Conservation (phyloP, 371 early-diverging fungal species). For the Mucor ambiguus region DNA sequence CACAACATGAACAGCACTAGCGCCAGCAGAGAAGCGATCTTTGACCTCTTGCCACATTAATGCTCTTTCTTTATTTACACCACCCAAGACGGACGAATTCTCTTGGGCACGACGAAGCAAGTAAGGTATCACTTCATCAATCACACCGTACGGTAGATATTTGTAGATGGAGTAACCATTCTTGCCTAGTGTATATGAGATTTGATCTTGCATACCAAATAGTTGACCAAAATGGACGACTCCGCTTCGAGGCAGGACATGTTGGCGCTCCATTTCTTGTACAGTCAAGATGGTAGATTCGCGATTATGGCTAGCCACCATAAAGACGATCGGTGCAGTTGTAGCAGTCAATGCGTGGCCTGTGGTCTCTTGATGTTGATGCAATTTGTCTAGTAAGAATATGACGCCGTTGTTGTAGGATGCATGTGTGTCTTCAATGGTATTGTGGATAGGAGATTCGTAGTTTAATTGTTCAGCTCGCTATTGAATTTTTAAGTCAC, state of each 20-base stretch:
- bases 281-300: conserved; percentile 72
- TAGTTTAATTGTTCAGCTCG: conserved; percentile 69
- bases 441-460: conserved; percentile 82
- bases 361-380: conserved; percentile 28
- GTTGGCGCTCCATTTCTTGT: conserved; percentile 63
- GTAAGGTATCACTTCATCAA: conserved; percentile 90
- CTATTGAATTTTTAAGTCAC: conserved; percentile 1
- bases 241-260: conserved; percentile 57
- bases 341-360: conserved; percentile 34
- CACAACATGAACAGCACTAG: conserved; percentile 9
- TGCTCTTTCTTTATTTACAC: conserved; percentile 44
- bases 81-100: conserved; percentile 77
- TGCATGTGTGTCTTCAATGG: conserved; percentile 80
- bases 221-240: conserved; percentile 92
- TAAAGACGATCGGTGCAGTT: conserved; percentile 64
- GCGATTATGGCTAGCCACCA: conserved; percentile 92
- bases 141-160: conserved; percentile 88
- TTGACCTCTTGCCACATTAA: conserved; percentile 57
- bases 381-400: conserved; percentile 65
- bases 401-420: conserved; percentile 81
- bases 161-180: conserved; percentile 83
- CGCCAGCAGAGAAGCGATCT: conserved; percentile 20
- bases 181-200: conserved; percentile 74
- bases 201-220: conserved; percentile 86
- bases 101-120: conserved; percentile 94